phyloP scores from a whole-genome alignment of 148 eudicot genomes.

The Cornus kousa region DNA sequence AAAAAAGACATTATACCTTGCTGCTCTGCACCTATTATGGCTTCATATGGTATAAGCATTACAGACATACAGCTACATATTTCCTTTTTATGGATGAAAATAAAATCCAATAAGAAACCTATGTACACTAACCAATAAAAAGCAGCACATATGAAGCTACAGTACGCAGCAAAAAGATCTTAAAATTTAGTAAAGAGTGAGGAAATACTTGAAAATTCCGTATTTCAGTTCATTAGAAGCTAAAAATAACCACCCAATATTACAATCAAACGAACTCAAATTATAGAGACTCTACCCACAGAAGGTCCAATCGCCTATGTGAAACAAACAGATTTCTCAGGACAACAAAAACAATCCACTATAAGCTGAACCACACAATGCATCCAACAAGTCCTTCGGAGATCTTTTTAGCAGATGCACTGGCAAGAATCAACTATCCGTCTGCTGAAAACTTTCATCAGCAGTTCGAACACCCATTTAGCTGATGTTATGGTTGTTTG shows the following conservation, averaged over 20 bases:
- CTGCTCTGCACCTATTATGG: slow-evolving; percentile 1
- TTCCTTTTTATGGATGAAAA: background rate
- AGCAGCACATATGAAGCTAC: no score
- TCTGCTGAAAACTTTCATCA: no score
- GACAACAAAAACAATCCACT: background rate
- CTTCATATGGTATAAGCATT: background rate
- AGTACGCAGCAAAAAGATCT: no score
- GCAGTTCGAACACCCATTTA: no score
- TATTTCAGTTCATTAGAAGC: background rate
- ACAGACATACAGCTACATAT: background rate
- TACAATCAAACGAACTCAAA: background rate
- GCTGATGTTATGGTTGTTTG: no score
- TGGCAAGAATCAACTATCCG: no score
- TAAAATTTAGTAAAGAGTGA: background rate
- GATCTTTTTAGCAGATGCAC: no score
- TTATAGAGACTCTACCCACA: background rate
- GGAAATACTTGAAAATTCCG: background rate
- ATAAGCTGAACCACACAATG: no score
- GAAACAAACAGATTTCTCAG: background rate
- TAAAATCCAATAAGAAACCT: no score
- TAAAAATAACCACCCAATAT: background rate
- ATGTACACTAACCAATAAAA: no score
- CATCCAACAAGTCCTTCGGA: no score
- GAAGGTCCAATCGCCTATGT: background rate
- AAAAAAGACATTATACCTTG: background rate